Evolutionary conservation across 371 early-diverging fungal species (phyloP), one percentile per base, ranked within the genome.

Genomic region (Rhizopus stolonifer): DNA sequence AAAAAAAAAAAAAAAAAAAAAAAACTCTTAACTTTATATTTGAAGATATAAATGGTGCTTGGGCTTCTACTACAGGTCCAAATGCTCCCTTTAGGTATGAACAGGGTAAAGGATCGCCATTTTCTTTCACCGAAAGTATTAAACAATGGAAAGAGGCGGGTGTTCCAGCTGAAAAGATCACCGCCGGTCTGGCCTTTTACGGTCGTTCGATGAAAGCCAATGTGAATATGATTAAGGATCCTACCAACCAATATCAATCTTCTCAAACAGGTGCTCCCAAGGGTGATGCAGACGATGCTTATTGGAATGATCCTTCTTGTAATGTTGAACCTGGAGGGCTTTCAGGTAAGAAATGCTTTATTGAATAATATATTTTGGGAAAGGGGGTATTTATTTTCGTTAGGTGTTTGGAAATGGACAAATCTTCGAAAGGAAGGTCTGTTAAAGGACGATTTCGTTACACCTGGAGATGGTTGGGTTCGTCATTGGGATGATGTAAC

Each of bases 181-280:
- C 81, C 0, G 76, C 81, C 15, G 90, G 90, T 33, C 59, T 82
- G 7, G 76, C 87, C 1, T 86, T 85, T 64, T 83, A 86, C 58
- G 91, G 91, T 13, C 82, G 85, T 46, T 61, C 85, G 1, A 61
- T 84, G 23, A 80, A 76, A 9, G 67, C 78, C 0, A 69, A 75
- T 7, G 73, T 57, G 4, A 64, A 76, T 34, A 83, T 86, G 73
- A 70, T 74, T 6, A 38, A 65, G 4, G 65, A 64, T 0, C 58
- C 57, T 40, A 62, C 45, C 1, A 40, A 53, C 22, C 70, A 72
- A 34, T 83, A 71, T 45, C 70, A 61, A 13, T 46, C 64, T 10
- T 54, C 73, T 38, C 56, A 65, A 22, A 46, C 60, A 4, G 67
- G 70, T 26, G 69, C 75, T 10, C 81, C 75, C n/a, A 71, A 77